These are phyloP conservation scores for Ganoderma multipileum DNA, from an alignment of 1,284 basidiomycete species.

Conservation along the genomic window DNA sequence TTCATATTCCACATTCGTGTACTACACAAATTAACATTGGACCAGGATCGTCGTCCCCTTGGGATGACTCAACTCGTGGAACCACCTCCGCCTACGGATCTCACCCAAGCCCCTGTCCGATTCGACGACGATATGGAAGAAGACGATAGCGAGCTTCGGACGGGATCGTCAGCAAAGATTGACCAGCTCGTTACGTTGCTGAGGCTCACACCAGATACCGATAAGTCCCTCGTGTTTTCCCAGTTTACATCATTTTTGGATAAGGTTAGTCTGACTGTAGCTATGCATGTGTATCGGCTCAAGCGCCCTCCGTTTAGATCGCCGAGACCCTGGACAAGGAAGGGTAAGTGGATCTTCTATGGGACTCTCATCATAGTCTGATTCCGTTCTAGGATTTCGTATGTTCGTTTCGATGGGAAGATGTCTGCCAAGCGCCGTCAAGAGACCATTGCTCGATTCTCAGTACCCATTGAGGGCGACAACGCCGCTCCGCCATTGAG, in stretches of 20 bases:
- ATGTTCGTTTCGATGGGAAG: slow-evolving; percentile 82
- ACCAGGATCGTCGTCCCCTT: slow-evolving; percentile 75
- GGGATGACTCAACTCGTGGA: slow-evolving; percentile 68
- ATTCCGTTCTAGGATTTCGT: slow-evolving; percentile 63
- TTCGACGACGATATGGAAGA: slow-evolving; percentile 51
- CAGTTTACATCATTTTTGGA: slow-evolving; percentile 88
- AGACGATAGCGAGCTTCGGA: slow-evolving; percentile 46
- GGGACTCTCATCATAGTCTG: too few species aligned
- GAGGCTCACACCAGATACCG: slow-evolving; percentile 66
- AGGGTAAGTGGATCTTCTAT: slow-evolving; percentile 49
- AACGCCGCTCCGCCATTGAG: slow-evolving; percentile 19
- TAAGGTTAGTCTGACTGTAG: slow-evolving; percentile 54
- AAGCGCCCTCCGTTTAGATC: slow-evolving; percentile 54
- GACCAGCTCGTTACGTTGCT: slow-evolving; percentile 80
- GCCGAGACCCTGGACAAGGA: slow-evolving; percentile 69
- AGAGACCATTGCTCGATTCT: slow-evolving; percentile 79
- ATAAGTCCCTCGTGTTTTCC: slow-evolving; percentile 86
- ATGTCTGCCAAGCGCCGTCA: slow-evolving; percentile 82
- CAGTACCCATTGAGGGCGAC: slow-evolving; percentile 59
- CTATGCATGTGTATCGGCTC: not conserved
- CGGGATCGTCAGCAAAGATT: slow-evolving; percentile 82
- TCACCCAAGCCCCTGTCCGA: slow-evolving; percentile 62
- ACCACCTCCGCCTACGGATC: slow-evolving; percentile 68
- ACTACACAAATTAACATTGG: slow-evolving; percentile 7
- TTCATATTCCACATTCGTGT: too few species aligned